Evolutionary conservation across 305 asterid genomes (phyloP).

Genomic region (Solanum hybrid): DNA sequence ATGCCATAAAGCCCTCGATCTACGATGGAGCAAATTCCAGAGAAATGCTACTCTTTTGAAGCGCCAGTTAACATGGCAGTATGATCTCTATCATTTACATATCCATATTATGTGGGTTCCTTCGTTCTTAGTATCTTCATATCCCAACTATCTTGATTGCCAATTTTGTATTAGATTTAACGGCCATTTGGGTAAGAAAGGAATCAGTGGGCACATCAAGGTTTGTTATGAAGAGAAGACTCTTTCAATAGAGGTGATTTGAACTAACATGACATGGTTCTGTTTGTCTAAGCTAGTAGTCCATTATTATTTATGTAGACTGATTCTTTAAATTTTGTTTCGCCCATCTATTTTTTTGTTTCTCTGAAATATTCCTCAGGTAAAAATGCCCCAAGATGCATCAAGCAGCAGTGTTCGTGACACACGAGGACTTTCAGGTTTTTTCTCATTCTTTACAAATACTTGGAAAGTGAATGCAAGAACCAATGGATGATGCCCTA

Average conservation of each 20-base stretch:
- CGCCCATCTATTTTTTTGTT: background rate
- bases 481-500: background rate
- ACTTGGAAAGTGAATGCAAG: background rate
- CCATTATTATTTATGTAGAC: background rate
- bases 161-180: conserved; percentile 49
- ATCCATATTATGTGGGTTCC: conserved; percentile 1
- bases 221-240: conserved; percentile 77
- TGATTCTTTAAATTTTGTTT: background rate
- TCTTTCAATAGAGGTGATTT: conserved; percentile 76
- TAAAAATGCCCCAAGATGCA: conserved; percentile 97
- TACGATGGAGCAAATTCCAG: conserved; percentile 41
- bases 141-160: conserved; percentile 10
- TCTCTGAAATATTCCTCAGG: conserved; percentile 27
- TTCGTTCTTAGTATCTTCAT: conserved; percentile 1
- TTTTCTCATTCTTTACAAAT: conserved; percentile 8
- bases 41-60: conserved; percentile 61
- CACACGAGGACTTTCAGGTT: conserved; percentile 97
- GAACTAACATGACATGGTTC: conserved; percentile 9
- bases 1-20: conserved; percentile 35
- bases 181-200: conserved; percentile 84
- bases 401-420: conserved; percentile 71
- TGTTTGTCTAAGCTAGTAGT: background rate
- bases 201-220: conserved; percentile 71
- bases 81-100: conserved; percentile 24
- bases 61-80: conserved; percentile 91